Percentiles rank a stretch among this genome's conserved stretches.
Evolutionary conservation across 805 yeast genomes (phyloP).

Genomic region (Cyberlindnera sargentensis): DNA sequence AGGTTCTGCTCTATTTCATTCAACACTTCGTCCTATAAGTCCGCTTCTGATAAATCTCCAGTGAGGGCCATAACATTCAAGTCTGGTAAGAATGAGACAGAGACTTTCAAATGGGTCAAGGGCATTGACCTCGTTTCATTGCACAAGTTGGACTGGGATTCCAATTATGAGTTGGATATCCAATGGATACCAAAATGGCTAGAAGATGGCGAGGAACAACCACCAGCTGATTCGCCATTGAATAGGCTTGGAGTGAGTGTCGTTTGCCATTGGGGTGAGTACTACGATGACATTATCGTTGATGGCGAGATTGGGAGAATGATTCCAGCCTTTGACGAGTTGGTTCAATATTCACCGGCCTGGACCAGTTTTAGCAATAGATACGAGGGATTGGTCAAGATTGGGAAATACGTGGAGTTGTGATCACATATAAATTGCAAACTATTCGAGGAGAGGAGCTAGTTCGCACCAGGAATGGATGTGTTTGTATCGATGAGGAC

Average conservation of each 20-base stretch:
- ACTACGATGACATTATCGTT: constrained; percentile 36
- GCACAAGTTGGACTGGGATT: constrained; percentile 59
- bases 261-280: constrained; percentile 76
- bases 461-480: constrained; percentile 19
- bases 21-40: constrained; percentile 38
- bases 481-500: constrained; percentile 12
- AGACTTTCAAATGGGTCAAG: constrained; percentile 38
- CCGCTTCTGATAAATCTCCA: constrained; percentile 40
- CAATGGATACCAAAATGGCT: constrained; percentile 70
- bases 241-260: constrained; percentile 48
- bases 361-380: constrained; percentile 59
- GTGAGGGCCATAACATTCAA: constrained; percentile 56
- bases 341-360: constrained; percentile 59
- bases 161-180: constrained; percentile 50
- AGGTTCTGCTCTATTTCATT: constrained; percentile 60
- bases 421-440: constrained; percentile 11
- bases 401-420: constrained; percentile 41
- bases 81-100: constrained; percentile 23
- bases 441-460: constrained; percentile 5
- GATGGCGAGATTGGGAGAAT: constrained; percentile 34
- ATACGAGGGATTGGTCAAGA: constrained; percentile 62
- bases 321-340: constrained; percentile 68
- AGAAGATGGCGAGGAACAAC: constrained; percentile 26
- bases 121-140: constrained; percentile 63
- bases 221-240: constrained; percentile 22